Base-by-base conservation (phyloP, 495 filamentous ascomycete genomes). In the Penicillium ucsense region DNA sequence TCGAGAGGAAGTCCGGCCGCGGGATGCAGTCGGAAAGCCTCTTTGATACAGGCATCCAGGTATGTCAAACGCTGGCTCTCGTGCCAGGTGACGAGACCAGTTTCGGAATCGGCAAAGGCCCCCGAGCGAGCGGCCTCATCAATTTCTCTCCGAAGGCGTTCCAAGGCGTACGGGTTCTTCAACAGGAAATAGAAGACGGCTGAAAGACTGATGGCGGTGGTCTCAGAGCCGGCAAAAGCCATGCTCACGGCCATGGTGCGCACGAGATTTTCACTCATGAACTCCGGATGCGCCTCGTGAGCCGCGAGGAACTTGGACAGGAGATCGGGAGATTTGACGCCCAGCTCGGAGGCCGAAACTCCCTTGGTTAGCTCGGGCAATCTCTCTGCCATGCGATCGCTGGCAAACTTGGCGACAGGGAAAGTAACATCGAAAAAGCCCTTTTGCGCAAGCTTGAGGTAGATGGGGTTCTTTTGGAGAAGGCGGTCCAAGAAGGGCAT, bases 111-210 rank as follows among this genome's bases (percentile, higher is more conserved):
- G 29, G 57, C 38, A 35, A 49, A 49, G 5, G 32, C 46, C 2
- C 80, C 78, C 36, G 61, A 41, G 4, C 55, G 49, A 0, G 69
- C 71, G 0, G 78, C 73, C 3, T 56, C 62, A 45, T 85, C 78
- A 0, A 88, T 56, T 49, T 86, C 82, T 3, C 57, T 52, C 20
- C 56, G 61, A 39, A 84, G 53, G 9, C 56, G 63, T 0, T 46
- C 52, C 50, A 81, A 63, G 31, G 66, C 70, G 0, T 36, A 6
- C 0, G 74, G 79, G 47, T 71, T 75, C 41, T 78, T 76, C 6
- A 83, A 66, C 3, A 85, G 60, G 56, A 76, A 81, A 59, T 88
- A 86, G 48, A 88, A 83, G 0, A 86, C 71, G 3, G 78, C 68
- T 1, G 72, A 64, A 1, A 86, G 66, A 12, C 72, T 77, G 46